Evolutionary conservation across 768 basidiomycete species (phyloP), one percentile per base, ranked within the genome.

Genomic region (Epithele typhae): DNA sequence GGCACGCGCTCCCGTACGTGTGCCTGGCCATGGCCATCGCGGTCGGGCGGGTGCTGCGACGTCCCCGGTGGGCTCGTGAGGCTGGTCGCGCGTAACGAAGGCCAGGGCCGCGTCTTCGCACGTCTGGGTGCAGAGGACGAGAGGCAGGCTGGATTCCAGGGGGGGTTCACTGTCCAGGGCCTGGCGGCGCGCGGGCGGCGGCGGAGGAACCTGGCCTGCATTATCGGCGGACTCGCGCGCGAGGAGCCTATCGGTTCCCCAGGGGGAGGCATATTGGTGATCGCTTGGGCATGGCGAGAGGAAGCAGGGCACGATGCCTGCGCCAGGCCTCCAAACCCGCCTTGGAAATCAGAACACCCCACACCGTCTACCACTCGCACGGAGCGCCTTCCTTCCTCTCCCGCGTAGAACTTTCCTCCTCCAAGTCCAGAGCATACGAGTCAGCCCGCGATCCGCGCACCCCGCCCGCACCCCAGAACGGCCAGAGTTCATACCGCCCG

Each of bases 331-430:
- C 21, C 27, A 45, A 51, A 18, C 34, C 40, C 17, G 32, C 36
- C 41, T 34, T 43, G 37, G 45, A 42, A 39, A 51, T 51, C 50
- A 51, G 50, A 46, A 47, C 24, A 37, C 50, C 37, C 33, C 9
- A 37, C 37, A n/a, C n/a, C n/a, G 50, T 43, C 40, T 43, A 51
- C 46, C 50, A 43, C 38, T 30, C 27, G 46, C 36, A 18, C 45
- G 45, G 45, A 46, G 45, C 50, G 50, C 45, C 40, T 43, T 37
- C 30, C 30, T n/a, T 17, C 30, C 24, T 18, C 40, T 14, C 22
- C 38, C 40, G 25, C 18, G 38, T 36, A 37, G 18, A 39, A 50
- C 34, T 24, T 34, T 45, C 42, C 49, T 7, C 27, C 27, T 50
- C 44, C 15, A 40, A 40, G 43, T n/a, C n/a, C n/a, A n/a, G n/a